Evolutionary conservation across 768 basidiomycete species (phyloP), one percentile per base, ranked within the genome.

Genomic region (Psilocybe cubensis): DNA sequence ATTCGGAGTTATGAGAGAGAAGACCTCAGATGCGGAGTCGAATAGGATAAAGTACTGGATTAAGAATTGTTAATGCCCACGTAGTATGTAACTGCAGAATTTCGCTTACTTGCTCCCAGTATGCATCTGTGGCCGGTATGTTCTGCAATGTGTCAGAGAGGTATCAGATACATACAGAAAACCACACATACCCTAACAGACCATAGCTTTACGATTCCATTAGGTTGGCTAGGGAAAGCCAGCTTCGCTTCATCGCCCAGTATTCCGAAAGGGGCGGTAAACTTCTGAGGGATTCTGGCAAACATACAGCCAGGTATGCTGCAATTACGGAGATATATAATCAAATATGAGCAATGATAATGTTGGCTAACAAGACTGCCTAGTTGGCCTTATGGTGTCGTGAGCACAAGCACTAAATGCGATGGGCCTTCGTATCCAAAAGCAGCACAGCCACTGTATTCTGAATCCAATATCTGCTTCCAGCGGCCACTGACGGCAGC

Each of bases 11-110:
- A 96, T 88, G 49, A 96, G 83, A 14, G 94, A 91, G 73, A 92
- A 95, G 33, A 95, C 93, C 63, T 96, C 94, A 0, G 92, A 91
- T 1, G 92, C 84, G 7, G 92, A 90, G 76, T 96, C 93, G 69
- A 96, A 96, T 17, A 97, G 78, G 44, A 83, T 72, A 61, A 90
- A 87, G 67, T 90, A 97, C 92, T 95, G 65, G 35, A 21, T n/a
- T 40, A 58, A 23, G 18, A 35, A 27, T 43, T 23, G 56, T 42
- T 27, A 54, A 43, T 33, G 11, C 25, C 35, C 25, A 28, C 20
- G 12, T 17, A 42, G n/a, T n/a, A 12, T 24, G 5, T 29, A 42
- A 20, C 14, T 10, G 6, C 27, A 20, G 20, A 28, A 54, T 53
- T 28, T 23, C 25, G 66, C 83, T 66, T 61, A 91, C 92, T 77